A percentile compares a stretch with the other conserved stretches of the same genome.
Conservation (phyloP, 2,329 filamentous ascomycete species). For the Capronia americana region DNA sequence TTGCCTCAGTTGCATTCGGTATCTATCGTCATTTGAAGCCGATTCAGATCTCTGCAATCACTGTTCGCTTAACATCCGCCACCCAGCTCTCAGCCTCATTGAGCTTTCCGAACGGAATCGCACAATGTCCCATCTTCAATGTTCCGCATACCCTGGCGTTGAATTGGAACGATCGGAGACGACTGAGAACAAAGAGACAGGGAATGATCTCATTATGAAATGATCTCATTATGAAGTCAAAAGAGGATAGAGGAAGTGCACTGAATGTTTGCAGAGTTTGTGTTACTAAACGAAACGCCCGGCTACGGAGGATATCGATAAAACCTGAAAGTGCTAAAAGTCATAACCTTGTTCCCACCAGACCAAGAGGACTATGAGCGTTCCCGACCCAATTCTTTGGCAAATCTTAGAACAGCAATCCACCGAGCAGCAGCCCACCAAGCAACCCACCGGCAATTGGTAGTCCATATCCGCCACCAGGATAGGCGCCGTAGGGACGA, state of each 20-base stretch:
- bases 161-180: too few species aligned
- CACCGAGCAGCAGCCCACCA: constrained; percentile 56
- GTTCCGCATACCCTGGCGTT: not conserved
- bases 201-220: too few species aligned
- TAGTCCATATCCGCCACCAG: constrained; percentile 55
- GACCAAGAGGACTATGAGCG: not conserved
- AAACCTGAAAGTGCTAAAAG: not conserved
- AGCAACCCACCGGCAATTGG: constrained; percentile 55
- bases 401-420: constrained; percentile 44
- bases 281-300: not conserved
- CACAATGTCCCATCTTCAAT: not conserved
- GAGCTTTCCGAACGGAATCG: not conserved
- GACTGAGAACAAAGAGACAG: too few species aligned
- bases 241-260: not conserved
- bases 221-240: not conserved
- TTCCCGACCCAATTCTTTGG: not conserved
- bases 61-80: not conserved
- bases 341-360: constrained; percentile 7
- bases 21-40: not conserved
- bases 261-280: not conserved
- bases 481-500: constrained; percentile 51
- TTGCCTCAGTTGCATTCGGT: too few species aligned
- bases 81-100: not conserved
- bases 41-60: not conserved
- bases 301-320: constrained; percentile 13